A percentile compares a stretch with the other conserved stretches of the same genome.
Conservation (phyloP, 2,329 filamentous ascomycete species). For the Kalaharituber pfeilii region DNA sequence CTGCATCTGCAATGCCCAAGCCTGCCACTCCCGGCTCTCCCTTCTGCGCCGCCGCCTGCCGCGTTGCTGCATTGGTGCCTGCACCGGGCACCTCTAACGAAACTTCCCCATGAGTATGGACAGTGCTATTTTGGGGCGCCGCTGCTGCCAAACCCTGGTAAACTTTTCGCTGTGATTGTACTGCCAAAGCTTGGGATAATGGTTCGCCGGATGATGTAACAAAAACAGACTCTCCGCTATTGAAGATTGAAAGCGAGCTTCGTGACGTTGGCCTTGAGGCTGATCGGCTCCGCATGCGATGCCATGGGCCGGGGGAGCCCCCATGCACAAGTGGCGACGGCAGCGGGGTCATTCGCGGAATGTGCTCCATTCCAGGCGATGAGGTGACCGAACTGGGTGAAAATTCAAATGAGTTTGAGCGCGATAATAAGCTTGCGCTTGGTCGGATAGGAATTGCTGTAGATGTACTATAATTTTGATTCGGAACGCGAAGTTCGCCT, state of each 20-base stretch:
- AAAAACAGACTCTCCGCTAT: constrained; percentile 27
- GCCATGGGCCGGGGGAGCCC: constrained; percentile 52
- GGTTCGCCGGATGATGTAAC: constrained; percentile 29
- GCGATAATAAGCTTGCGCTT: background rate
- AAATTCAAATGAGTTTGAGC: background rate
- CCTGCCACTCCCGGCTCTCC: constrained; percentile 2
- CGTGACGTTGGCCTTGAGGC: constrained; percentile 30
- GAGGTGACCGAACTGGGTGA: constrained; percentile 9
- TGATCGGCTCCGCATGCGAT: constrained; percentile 34
- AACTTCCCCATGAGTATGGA: background rate
- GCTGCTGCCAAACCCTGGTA: constrained; percentile 34
- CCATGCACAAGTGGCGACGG: constrained; percentile 53
- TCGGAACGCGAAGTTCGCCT: background rate
- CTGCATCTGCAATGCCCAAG: background rate
- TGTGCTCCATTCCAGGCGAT: constrained; percentile 18
- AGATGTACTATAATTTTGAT: background rate
- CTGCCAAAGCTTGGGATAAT: constrained; percentile 34
- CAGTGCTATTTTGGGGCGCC: constrained; percentile 17
- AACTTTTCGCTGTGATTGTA: constrained; percentile 40
- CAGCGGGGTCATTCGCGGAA: constrained; percentile 46
- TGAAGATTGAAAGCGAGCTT: constrained; percentile 35
- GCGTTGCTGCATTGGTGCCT: constrained; percentile 15
- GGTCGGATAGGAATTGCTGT: background rate
- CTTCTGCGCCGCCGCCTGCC: constrained; percentile 8
- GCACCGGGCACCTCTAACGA: constrained; percentile 13